Conservation (phyloP, 2,329 filamentous ascomycete species). For the Cladophialophora immunda region DNA sequence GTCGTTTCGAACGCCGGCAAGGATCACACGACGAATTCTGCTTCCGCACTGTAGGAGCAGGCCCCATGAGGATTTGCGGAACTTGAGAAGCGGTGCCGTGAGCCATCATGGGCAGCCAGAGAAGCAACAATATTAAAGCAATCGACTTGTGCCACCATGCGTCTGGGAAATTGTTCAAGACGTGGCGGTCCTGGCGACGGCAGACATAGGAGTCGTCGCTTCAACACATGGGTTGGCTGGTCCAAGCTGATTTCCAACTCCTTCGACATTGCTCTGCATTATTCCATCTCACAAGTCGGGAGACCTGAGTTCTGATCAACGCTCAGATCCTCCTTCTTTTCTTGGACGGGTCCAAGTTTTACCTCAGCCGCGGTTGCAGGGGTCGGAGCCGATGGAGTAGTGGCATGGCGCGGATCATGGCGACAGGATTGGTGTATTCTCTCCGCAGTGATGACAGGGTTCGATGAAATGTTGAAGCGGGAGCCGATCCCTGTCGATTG, state of each 20-base stretch:
- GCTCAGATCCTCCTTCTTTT: background rate
- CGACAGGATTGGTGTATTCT: background rate
- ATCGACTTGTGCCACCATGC: background rate
- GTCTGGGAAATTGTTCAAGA: background rate
- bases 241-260: background rate
- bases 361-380: slow-evolving; percentile 1
- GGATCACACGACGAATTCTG: slow-evolving; percentile 36
- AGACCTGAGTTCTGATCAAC: background rate
- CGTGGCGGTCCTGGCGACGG: background rate
- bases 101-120: background rate
- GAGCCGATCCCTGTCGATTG: background rate
- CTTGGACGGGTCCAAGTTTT: background rate
- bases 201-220: background rate
- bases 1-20: slow-evolving; percentile 30
- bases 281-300: background rate
- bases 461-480: background rate
- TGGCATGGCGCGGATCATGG: background rate
- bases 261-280: background rate
- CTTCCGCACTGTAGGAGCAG: slow-evolving; percentile 13
- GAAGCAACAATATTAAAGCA: background rate
- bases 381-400: background rate
- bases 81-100: slow-evolving; percentile 1
- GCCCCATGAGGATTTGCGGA: slow-evolving; percentile 1
- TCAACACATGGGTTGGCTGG: background rate
- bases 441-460: background rate